These are phyloP conservation scores for Pythium insidiosum DNA, from an alignment of 352 stramenopile species.

Conservation along the genomic window DNA sequence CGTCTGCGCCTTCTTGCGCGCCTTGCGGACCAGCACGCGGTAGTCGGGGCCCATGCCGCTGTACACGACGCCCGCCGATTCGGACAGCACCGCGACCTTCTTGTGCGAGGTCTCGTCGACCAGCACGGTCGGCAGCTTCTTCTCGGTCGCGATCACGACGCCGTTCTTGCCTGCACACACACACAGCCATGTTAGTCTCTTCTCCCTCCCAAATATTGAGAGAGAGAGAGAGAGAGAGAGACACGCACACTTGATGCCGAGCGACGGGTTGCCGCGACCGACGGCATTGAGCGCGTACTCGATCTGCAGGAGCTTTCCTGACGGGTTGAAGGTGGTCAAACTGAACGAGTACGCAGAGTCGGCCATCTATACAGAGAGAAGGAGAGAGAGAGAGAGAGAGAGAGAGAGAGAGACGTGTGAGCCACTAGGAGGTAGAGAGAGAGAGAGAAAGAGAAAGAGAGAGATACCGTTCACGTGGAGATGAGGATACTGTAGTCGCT, in stretches of 20 bases:
- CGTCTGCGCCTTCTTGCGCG: constrained; percentile 93
- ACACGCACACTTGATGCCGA: constrained; percentile 93
- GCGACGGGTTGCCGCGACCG: constrained; percentile 94
- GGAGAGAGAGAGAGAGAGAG: too few relatives aligned
- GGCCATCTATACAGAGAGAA: constrained; percentile 87
- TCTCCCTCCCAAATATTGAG: too few relatives aligned
- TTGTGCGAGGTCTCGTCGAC: constrained; percentile 94
- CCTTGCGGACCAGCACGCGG: constrained; percentile 95
- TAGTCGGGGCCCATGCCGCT: constrained; percentile 98
- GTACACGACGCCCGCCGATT: constrained; percentile 94
- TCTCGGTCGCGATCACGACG: constrained; percentile 89
- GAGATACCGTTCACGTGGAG: too few relatives aligned
- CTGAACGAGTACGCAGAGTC: constrained; percentile 99
- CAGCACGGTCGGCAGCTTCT: constrained; percentile 94
- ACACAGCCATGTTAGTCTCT: neutral
- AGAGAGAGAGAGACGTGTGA: too few relatives aligned
- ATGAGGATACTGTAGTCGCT: too few relatives aligned
- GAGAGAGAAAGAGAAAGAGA: too few relatives aligned
- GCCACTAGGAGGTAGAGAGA: too few relatives aligned
- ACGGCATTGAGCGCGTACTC: constrained; percentile 99
- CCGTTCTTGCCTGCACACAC: constrained; percentile 90
- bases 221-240: neutral
- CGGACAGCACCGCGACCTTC: constrained; percentile 95
- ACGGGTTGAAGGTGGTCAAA: constrained; percentile 99
- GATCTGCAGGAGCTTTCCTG: constrained; percentile 99